phyloP scores from a whole-genome alignment of 768 basidiomycete genomes.

The Hysterangium stoloniferum region DNA sequence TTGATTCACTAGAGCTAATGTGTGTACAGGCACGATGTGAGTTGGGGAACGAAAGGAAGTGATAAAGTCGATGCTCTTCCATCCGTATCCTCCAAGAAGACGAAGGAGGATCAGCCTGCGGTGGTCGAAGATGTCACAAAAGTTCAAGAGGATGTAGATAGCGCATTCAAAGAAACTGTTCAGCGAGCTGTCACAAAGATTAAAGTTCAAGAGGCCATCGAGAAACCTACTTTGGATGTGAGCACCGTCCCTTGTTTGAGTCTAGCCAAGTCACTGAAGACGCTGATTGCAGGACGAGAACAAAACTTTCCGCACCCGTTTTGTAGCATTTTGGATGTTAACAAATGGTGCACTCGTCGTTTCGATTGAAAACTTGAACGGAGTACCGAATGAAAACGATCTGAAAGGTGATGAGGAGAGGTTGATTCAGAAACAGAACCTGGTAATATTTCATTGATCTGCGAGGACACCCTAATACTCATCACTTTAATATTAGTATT shows the following conservation, averaged over 20 bases:
- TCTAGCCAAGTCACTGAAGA: neutral
- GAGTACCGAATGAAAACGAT: slow-evolving; percentile 37
- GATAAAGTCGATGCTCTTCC: slow-evolving; percentile 93
- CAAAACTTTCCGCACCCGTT: slow-evolving; percentile 86
- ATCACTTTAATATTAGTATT: slow-evolving; percentile 46
- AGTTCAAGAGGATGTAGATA: slow-evolving; percentile 84
- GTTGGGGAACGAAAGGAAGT: slow-evolving; percentile 93
- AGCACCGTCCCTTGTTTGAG: too few relatives aligned
- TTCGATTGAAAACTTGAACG: slow-evolving; percentile 69
- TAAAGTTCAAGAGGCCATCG: slow-evolving; percentile 52
- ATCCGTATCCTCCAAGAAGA: slow-evolving; percentile 78
- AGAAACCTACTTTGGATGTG: slow-evolving; percentile 74
- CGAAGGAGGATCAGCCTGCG: slow-evolving; percentile 59
- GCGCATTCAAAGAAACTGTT: slow-evolving; percentile 86
- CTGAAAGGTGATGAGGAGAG: slow-evolving; percentile 32
- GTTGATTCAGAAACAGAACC: slow-evolving; percentile 22
- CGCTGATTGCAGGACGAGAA: slow-evolving; percentile 49
- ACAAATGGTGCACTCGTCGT: slow-evolving; percentile 62
- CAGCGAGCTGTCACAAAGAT: slow-evolving; percentile 77
- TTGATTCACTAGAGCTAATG: neutral
- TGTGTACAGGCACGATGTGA: slow-evolving; percentile 41
- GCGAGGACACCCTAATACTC: slow-evolving; percentile 14
- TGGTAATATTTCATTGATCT: slow-evolving; percentile 13
- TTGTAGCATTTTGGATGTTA: slow-evolving; percentile 79
- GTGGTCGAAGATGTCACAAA: slow-evolving; percentile 83